Base-by-base conservation (phyloP, 139 green algal species). In the Micromonas pusilla region DNA sequence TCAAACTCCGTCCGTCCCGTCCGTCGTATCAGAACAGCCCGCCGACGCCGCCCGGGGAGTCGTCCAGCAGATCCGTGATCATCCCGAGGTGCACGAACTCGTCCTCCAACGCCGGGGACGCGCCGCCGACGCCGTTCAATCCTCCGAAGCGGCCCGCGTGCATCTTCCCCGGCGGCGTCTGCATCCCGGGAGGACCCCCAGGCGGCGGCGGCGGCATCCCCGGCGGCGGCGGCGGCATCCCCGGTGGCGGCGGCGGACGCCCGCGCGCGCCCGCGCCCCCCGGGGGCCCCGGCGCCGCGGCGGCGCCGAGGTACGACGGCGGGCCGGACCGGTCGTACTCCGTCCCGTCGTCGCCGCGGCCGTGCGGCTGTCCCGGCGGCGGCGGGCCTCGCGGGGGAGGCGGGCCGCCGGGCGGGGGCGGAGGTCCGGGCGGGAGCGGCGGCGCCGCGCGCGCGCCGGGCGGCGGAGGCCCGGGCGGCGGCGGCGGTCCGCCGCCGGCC, bases 21-120 rank as follows among this genome's bases (percentile, higher is more conserved):
- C n/a, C n/a, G n/a, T n/a, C n/a, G n/a, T n/a, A n/a, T 57, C 45
- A 57, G 45, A 57, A 57, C 9, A 57, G 45, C 16, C 45, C 45
- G 45, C 45, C 68, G 2, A 72, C 52, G 26, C 53, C 66, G 2
- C 26, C 54, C 1, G 28, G 28, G 63, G 31, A 34, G 31, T 70
- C 63, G 63, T 34, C 63, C 37, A 75, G 5, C 68, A 75, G 53
- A 39, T 75, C 38, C 6, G 25, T 34, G 30, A 75, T 75, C 68
- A 75, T 75, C 34, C 68, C 68, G 30, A 75, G 38, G 68, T 75
- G 68, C 37, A 39, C n/a, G 68, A 75, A 75, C 21, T 70, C 31
- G 1, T 75, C 68, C 6, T 75, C 68, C 0, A 63, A 20, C 23
- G 34, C 68, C 33, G 65, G 65, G 4, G 65, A 72, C 45, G 9